phyloP scores from a whole-genome alignment of 2,329 filamentous ascomycete species.

The Pseudogymnoascus sp. region DNA sequence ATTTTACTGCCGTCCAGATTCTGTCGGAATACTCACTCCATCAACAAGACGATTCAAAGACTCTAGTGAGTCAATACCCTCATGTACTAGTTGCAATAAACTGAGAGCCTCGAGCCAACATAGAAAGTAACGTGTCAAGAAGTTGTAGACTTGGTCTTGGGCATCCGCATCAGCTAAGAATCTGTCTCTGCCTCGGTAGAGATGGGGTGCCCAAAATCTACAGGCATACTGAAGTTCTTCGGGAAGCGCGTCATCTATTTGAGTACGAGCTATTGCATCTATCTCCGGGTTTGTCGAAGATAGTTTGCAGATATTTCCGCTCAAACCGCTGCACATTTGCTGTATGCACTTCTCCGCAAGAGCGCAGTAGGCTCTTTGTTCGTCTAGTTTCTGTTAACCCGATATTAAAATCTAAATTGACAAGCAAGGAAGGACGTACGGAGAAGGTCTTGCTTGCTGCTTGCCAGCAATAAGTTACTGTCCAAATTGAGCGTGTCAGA shows the following conservation, averaged over 20 bases:
- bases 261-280: neutral
- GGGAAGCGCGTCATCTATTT: neutral
- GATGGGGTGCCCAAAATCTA: slow-evolving; percentile 30
- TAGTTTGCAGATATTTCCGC: slow-evolving; percentile 14
- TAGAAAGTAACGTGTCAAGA: slow-evolving; percentile 19
- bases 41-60: slow-evolving; percentile 13
- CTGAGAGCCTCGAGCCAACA: slow-evolving; percentile 25
- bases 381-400: neutral
- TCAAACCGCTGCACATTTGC: slow-evolving; percentile 23
- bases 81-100: slow-evolving; percentile 12
- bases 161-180: slow-evolving; percentile 3
- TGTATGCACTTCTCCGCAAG: slow-evolving; percentile 34
- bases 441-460: neutral
- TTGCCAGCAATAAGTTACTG: neutral
- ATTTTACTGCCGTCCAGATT: neutral
- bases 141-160: slow-evolving; percentile 11
- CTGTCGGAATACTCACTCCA: neutral
- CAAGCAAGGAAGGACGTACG: neutral
- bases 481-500: neutral
- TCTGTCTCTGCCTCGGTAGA: neutral
- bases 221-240: slow-evolving; percentile 25
- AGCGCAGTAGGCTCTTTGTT: neutral
- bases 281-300: neutral
- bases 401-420: neutral
- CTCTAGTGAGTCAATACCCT: slow-evolving; percentile 11